Evolutionary conservation across 1,139 yeast genomes (phyloP), one percentile per base, ranked within the genome.

Genomic region (Pichia sp.): DNA sequence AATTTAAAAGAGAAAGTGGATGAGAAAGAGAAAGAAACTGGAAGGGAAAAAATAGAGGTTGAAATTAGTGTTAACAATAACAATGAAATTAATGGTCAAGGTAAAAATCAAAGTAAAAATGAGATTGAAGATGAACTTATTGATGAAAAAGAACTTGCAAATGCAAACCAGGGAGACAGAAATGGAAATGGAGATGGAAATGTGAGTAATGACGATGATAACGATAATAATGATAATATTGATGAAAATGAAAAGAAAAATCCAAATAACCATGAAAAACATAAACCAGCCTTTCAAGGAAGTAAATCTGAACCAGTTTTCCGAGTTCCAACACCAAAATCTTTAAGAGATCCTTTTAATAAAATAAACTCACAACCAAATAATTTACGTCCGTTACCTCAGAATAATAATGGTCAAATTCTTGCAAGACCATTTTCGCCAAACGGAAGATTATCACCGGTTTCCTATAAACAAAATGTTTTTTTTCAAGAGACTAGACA

Each of bases 401-500:
- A n/a, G n/a, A n/a, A n/a, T n/a, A n/a, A n/a, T n/a, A n/a, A n/a
- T n/a, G n/a, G 32, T n/a, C 32, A 31, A 22, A 6, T 7, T 12
- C 39, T 26, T 12, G 26, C 39, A 10, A 37, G 40, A 26, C 38
- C 47, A 4, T 44, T 23, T 23, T n/a, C n/a, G n/a, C n/a, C n/a
- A n/a, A 28, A 20, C 10, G 44, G 46, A 24, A 41, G 44, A 34
- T 24, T 45, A 24, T 47, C 50, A 3, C 50, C 50, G 3, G 46
- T 45, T 7, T 39, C 43, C 9, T 47, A 42, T n/a, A 45, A 39
- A 37, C 46, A 42, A 40, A 47, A 47, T 27, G 40, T 47, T 6
- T 48, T 45, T 28, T 38, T 38, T 5, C 48, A 48, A 33, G 44
- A 39, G 12, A 32, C 50, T 22, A 55, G 66, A 42, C 63, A 58